Evolutionary conservation across 2,329 filamentous ascomycete genomes (phyloP).

Genomic region (Botrytis elliptica): DNA sequence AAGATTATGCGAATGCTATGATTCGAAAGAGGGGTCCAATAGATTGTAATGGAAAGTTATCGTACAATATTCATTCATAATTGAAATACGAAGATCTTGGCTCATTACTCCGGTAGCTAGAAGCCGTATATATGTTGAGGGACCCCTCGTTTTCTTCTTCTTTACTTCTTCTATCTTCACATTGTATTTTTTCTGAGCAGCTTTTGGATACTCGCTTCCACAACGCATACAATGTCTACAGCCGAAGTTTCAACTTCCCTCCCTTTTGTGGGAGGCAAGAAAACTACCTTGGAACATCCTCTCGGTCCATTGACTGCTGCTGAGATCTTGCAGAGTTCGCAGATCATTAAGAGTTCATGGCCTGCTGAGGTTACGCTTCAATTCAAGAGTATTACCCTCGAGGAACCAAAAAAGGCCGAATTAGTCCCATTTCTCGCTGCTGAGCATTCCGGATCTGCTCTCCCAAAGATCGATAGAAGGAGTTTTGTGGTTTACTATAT

Average conservation of each 20-base stretch:
- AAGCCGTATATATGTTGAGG: conserved; percentile 7
- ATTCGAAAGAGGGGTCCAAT: not conserved
- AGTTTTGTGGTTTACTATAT: conserved; percentile 60
- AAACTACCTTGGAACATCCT: conserved; percentile 46
- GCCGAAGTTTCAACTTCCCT: conserved; percentile 33
- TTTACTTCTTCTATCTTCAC: not conserved
- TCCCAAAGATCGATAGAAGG: conserved; percentile 48
- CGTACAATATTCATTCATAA: not conserved
- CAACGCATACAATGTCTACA: not conserved
- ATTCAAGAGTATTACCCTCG: conserved; percentile 63
- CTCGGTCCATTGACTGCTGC: conserved; percentile 57
- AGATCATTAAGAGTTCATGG: conserved; percentile 53
- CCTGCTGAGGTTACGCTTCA: conserved; percentile 55
- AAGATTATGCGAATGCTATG: conserved; percentile 2
- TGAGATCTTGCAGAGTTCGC: conserved; percentile 54
- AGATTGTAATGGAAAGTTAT: conserved; percentile 5
- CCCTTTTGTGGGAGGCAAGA: conserved; percentile 32
- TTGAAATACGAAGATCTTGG: not conserved
- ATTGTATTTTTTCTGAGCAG: not conserved
- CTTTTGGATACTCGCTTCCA: not conserved
- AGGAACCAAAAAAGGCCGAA: conserved; percentile 55
- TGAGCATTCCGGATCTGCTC: conserved; percentile 44
- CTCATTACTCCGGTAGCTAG: not conserved
- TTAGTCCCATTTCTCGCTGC: conserved; percentile 52
- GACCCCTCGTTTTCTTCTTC: not conserved